Conservation (phyloP, 2,329 filamentous ascomycete species). For the Pyricularia sp. region DNA sequence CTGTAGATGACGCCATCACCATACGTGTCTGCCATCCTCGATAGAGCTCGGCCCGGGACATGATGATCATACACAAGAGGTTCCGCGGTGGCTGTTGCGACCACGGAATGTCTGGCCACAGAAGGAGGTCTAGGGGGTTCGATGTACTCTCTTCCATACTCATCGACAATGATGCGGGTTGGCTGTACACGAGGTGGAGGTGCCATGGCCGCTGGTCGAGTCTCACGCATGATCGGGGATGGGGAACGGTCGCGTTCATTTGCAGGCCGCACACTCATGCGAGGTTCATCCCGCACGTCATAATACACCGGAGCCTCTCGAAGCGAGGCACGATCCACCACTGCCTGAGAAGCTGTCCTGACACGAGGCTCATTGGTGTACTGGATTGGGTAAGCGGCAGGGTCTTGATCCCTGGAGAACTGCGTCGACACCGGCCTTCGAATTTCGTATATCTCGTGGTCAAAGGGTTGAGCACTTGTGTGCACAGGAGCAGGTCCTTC, state of each 20-base stretch:
- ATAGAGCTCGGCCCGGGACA: constrained; percentile 33
- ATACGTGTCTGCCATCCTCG: constrained; percentile 39
- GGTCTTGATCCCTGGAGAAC: constrained; percentile 26
- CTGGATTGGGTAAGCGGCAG: constrained; percentile 26
- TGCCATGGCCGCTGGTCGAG: constrained; percentile 37
- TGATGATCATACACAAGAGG: constrained; percentile 53
- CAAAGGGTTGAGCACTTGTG: neutral
- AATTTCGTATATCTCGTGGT: constrained; percentile 3
- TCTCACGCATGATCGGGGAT: constrained; percentile 35
- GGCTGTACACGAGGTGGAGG: constrained; percentile 39
- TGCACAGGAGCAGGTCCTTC: constrained; percentile 9
- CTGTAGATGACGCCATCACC: constrained; percentile 42
- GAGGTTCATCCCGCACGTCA: constrained; percentile 30
- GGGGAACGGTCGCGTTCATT: constrained; percentile 37
- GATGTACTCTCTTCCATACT: constrained; percentile 71
- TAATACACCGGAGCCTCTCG: constrained; percentile 32
- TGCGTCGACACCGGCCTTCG: constrained; percentile 13
- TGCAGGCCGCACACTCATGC: constrained; percentile 39
- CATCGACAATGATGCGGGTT: constrained; percentile 68
- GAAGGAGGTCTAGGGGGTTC: constrained; percentile 35
- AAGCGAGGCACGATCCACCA: constrained; percentile 27
- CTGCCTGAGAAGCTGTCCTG: constrained; percentile 31
- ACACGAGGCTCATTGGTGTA: constrained; percentile 28
- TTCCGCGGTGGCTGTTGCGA: constrained; percentile 27
- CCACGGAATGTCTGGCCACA: constrained; percentile 41